phyloP scores from a whole-genome alignment of 2,329 filamentous ascomycete species.

The Ramularia endophylla region DNA sequence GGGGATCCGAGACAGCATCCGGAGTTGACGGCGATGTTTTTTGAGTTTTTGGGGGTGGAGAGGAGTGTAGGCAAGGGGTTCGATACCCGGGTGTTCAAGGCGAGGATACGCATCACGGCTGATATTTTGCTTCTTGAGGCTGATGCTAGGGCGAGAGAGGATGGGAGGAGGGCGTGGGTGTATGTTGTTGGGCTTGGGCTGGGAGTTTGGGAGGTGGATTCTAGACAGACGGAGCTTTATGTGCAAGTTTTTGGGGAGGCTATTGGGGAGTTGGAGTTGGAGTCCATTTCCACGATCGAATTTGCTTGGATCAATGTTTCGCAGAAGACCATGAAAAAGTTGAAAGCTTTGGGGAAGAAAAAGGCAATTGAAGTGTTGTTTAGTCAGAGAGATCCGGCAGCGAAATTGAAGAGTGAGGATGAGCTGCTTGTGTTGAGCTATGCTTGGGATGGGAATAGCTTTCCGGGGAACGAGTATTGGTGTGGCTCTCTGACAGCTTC shows the following conservation, averaged over 20 bases:
- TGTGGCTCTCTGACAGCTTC: constrained; percentile 20
- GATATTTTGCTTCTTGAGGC: constrained; percentile 29
- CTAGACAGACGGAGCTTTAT: constrained; percentile 20
- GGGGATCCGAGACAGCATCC: constrained; percentile 13
- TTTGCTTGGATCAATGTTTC: constrained; percentile 26
- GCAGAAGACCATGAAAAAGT: not conserved
- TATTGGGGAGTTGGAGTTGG: constrained; percentile 15
- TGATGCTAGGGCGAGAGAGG: constrained; percentile 17
- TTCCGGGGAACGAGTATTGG: constrained; percentile 33
- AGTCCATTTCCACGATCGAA: constrained; percentile 23
- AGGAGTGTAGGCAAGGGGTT: constrained; percentile 10
- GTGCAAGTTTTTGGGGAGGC: constrained; percentile 22
- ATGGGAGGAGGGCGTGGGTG: constrained; percentile 20
- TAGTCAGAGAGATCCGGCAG: constrained; percentile 25
- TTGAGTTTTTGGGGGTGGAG: constrained; percentile 17
- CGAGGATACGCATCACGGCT: constrained; percentile 25
- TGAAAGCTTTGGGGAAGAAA: constrained; percentile 4
- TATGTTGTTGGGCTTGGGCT: constrained; percentile 31
- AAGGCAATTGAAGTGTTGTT: constrained; percentile 24
- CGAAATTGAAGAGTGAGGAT: constrained; percentile 17
- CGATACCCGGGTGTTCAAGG: constrained; percentile 22
- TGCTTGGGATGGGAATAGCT: constrained; percentile 32
- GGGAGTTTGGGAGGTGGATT: constrained; percentile 28
- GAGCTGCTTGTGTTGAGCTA: constrained; percentile 28
- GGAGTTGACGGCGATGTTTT: constrained; percentile 15